These are phyloP conservation scores for Hymenoscyphus occultus DNA, from an alignment of 2,329 filamentous ascomycete species.

Conservation along the genomic window DNA sequence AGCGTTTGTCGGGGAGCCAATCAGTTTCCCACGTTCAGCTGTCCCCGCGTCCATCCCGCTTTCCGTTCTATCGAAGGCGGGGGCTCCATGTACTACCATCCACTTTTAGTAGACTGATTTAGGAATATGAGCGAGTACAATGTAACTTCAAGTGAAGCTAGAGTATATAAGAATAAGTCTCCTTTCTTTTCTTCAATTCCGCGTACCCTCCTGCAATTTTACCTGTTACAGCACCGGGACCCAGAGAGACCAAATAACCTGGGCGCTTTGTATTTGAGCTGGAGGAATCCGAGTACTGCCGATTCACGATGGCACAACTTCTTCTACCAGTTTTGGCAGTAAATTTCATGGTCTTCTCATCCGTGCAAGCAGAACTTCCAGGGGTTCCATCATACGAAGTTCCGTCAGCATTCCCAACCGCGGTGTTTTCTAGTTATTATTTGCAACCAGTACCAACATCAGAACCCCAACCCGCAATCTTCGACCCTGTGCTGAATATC, in stretches of 20 bases:
- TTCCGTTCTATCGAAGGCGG: neutral
- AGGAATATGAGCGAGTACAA: neutral
- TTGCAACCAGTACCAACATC: conserved; percentile 43
- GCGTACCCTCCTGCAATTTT: neutral
- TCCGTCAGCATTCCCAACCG: conserved; percentile 48
- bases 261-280: too few relatives aligned
- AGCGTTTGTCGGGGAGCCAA: conserved; percentile 8
- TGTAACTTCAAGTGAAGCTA: neutral
- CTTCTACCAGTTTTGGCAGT: neutral
- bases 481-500: conserved; percentile 52
- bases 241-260: neutral
- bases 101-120: neutral
- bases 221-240: neutral
- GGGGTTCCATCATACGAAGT: conserved; percentile 41
- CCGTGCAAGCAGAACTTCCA: conserved; percentile 30
- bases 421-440: conserved; percentile 50
- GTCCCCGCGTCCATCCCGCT: neutral
- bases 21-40: conserved; percentile 9
- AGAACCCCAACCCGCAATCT: conserved; percentile 51
- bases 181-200: neutral
- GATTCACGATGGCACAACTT: neutral
- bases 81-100: neutral
- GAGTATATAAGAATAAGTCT: neutral
- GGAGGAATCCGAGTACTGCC: neutral
- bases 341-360: neutral